Conservation (phyloP, 192 early-diverging fungal species). For the Coemansia sp. region DNA sequence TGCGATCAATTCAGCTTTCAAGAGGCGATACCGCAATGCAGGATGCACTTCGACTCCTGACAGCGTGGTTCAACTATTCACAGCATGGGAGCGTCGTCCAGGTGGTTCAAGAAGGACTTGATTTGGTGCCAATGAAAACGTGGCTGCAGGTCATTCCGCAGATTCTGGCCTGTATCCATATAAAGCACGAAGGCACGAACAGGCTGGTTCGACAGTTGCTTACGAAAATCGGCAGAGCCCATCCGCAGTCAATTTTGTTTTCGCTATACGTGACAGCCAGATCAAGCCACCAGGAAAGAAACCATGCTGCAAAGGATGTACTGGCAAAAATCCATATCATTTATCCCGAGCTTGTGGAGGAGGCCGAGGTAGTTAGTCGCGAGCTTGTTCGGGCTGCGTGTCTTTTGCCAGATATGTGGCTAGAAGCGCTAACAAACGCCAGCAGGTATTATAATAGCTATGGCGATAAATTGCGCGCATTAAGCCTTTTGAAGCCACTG, state of each 20-base stretch:
- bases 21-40: conserved; percentile 82
- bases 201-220: conserved; percentile 85
- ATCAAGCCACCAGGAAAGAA: conserved; percentile 68
- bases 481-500: conserved; percentile 78
- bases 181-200: conserved; percentile 72
- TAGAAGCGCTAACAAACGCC: conserved; percentile 87
- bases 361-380: conserved; percentile 87
- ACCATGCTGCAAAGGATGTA: conserved; percentile 74
- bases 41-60: conserved; percentile 89
- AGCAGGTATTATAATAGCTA: conserved; percentile 75
- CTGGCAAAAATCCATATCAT: conserved; percentile 88
- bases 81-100: conserved; percentile 80
- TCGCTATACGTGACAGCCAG: conserved; percentile 94
- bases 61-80: conserved; percentile 95
- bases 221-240: conserved; percentile 86
- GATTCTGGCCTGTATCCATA: conserved; percentile 91
- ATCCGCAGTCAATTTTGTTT: conserved; percentile 95
- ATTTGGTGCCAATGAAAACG: conserved; percentile 80
- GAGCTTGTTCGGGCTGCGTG: conserved; percentile 94
- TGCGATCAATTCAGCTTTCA: conserved; percentile 89
- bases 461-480: conserved; percentile 85
- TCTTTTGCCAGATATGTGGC: conserved; percentile 96
- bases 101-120: conserved; percentile 80
- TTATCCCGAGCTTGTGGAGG: conserved; percentile 76
- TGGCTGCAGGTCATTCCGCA: conserved; percentile 99